Conservation (phyloP, 2,329 filamentous ascomycete genomes). For the Pseudocercospora macadamiae region DNA sequence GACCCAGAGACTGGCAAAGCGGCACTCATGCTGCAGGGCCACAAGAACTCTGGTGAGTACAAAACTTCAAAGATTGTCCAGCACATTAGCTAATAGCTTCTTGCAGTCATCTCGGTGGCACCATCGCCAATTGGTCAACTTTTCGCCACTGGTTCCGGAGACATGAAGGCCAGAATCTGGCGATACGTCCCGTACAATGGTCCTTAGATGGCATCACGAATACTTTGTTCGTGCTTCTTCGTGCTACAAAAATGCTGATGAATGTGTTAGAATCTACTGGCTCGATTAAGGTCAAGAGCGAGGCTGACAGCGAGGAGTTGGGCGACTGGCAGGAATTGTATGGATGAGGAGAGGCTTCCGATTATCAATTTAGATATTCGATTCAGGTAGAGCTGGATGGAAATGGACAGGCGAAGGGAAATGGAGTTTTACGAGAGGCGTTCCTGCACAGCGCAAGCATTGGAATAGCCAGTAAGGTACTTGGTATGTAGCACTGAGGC, state of each 20-base stretch:
- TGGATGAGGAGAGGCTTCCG: no score
- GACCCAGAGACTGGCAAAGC: slow-evolving; percentile 90
- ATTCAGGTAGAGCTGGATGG: not conserved
- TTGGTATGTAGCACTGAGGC: no score
- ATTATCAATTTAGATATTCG: no score
- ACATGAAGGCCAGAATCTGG: slow-evolving; percentile 98
- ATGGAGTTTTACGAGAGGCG: no score
- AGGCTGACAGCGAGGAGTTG: not conserved
- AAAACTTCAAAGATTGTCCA: not conserved
- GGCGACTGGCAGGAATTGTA: no score
- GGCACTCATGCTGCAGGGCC: slow-evolving; percentile 97
- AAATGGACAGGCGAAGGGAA: not conserved
- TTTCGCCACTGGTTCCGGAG: slow-evolving; percentile 95
- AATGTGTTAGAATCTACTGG: slow-evolving; percentile 7
- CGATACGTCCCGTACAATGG: slow-evolving; percentile 58
- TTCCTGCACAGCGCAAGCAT: no score
- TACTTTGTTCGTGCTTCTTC: no score
- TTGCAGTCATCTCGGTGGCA: slow-evolving; percentile 86
- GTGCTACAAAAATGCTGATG: not conserved
- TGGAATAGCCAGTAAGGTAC: no score
- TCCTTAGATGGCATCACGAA: not conserved
- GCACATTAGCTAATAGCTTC: slow-evolving; percentile 1
- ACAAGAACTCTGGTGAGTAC: slow-evolving; percentile 85
- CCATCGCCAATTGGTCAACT: slow-evolving; percentile 85
- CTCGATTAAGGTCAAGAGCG: not conserved